Percentiles rank a stretch among this genome's conserved stretches.
phyloP scores from a whole-genome alignment of 495 filamentous ascomycete species.

The Filosporella fistucella region DNA sequence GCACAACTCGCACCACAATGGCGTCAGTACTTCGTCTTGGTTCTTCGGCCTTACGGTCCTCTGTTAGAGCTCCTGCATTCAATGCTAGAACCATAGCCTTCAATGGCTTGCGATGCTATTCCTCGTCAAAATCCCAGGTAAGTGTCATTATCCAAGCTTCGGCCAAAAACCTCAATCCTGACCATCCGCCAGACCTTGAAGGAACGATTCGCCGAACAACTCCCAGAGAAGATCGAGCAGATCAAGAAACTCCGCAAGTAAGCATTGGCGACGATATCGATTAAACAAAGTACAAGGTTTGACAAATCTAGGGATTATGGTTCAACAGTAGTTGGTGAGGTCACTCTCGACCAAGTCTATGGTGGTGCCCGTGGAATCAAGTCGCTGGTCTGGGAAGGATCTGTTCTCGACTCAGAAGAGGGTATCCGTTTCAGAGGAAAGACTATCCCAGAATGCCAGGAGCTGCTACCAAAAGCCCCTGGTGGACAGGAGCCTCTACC shows the following conservation, averaged over 20 bases:
- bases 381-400: slow-evolving; percentile 97
- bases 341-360: slow-evolving; percentile 98
- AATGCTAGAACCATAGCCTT: slow-evolving; percentile 64
- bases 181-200: slow-evolving; percentile 73
- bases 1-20: slow-evolving; percentile 49
- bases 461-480: slow-evolving; percentile 91
- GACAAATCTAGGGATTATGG: slow-evolving; percentile 69
- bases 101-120: slow-evolving; percentile 80
- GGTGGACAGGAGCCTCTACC: slow-evolving; percentile 95
- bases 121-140: slow-evolving; percentile 84
- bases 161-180: slow-evolving; percentile 1
- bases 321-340: slow-evolving; percentile 91
- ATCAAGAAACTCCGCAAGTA: slow-evolving; percentile 97
- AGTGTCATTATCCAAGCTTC: slow-evolving; percentile 14
- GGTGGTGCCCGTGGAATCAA: slow-evolving; percentile 99
- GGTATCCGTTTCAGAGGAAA: slow-evolving; percentile 98
- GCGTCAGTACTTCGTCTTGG: slow-evolving; percentile 74
- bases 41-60: slow-evolving; percentile 69
- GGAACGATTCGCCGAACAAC: slow-evolving; percentile 93
- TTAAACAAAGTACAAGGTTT: slow-evolving; percentile 4
- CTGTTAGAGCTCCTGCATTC: slow-evolving; percentile 50
- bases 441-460: slow-evolving; percentile 98
- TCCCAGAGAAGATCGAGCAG: slow-evolving; percentile 95
- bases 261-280: slow-evolving; percentile 8
- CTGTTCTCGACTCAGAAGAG: slow-evolving; percentile 96